These are phyloP conservation scores for Leccinum variicolor DNA, from an alignment of 768 basidiomycete species.

Conservation along the genomic window DNA sequence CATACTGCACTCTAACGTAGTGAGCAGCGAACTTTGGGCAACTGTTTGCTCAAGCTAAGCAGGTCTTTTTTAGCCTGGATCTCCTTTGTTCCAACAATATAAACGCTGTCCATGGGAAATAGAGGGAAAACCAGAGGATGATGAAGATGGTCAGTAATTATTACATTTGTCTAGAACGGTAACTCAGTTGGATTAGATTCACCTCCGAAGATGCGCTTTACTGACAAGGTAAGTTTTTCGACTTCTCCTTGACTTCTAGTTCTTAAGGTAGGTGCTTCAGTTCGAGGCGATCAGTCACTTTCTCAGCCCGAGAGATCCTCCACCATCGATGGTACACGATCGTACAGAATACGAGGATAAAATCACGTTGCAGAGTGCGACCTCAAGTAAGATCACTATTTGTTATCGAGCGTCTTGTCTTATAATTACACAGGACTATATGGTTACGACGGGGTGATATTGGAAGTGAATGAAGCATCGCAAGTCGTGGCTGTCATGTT, in stretches of 20 bases:
- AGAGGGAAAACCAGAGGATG: conserved; percentile 74
- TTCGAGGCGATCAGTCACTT: conserved; percentile 80
- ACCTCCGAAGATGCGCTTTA: conserved; percentile 70
- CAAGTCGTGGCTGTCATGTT: conserved; percentile 73
- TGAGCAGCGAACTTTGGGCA: conserved; percentile 34
- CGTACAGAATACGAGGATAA: conserved; percentile 74
- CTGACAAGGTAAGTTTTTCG: conserved; percentile 51
- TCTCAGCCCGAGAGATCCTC: conserved; percentile 67
- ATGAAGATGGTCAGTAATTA: conserved; percentile 65
- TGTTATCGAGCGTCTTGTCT: background rate
- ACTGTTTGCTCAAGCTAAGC: conserved; percentile 1
- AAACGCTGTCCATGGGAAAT: conserved; percentile 92
- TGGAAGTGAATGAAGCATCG: conserved; percentile 76
- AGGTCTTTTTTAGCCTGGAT: conserved; percentile 59
- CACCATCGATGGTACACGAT: conserved; percentile 79
- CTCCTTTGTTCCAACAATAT: conserved; percentile 85
- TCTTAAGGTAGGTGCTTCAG: conserved; percentile 32
- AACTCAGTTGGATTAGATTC: conserved; percentile 46
- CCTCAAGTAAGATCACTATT: conserved; percentile 53
- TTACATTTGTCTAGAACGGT: background rate
- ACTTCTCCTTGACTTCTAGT: background rate
- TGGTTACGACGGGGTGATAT: conserved; percentile 77
- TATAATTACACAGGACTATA: conserved; percentile 36
- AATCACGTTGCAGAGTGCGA: conserved; percentile 62
- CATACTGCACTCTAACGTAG: conserved; percentile 83